These are phyloP conservation scores for Exophiala lecanii-corni DNA, from an alignment of 2,329 filamentous ascomycete genomes.

Conservation along the genomic window DNA sequence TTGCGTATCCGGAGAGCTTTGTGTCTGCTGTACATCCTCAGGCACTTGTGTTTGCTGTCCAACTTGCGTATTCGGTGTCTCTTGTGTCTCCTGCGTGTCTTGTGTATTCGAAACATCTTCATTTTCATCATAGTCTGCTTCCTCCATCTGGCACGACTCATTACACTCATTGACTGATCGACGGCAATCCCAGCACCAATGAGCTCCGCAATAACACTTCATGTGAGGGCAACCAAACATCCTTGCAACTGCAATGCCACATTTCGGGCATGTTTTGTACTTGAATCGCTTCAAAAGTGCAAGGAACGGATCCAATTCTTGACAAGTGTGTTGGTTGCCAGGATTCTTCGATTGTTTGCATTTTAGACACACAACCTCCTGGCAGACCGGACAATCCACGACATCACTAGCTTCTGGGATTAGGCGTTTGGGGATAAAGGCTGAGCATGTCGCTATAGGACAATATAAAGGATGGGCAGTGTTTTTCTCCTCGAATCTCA, in stretches of 20 bases:
- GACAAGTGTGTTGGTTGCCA: conserved; percentile 22
- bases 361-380: conserved; percentile 37
- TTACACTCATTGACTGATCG: conserved; percentile 32
- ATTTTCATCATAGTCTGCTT: neutral
- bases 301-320: conserved; percentile 34
- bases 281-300: conserved; percentile 39
- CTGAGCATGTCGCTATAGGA: conserved; percentile 44
- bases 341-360: conserved; percentile 34
- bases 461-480: conserved; percentile 47
- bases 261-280: conserved; percentile 49
- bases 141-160: neutral
- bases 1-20: neutral
- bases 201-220: conserved; percentile 45
- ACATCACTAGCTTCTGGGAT: conserved; percentile 18
- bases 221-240: conserved; percentile 49
- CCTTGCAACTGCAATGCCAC: conserved; percentile 42
- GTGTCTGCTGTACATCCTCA: neutral
- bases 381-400: conserved; percentile 44
- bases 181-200: conserved; percentile 48
- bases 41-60: neutral
- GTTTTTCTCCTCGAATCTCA: conserved; percentile 46
- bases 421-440: conserved; percentile 41
- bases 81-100: neutral
- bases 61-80: neutral
- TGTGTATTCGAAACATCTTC: neutral